Percentiles rank a stretch among this genome's conserved stretches.
phyloP scores from a whole-genome alignment of 148 eudicot genomes.

The Vaccinium macrocarpon region DNA sequence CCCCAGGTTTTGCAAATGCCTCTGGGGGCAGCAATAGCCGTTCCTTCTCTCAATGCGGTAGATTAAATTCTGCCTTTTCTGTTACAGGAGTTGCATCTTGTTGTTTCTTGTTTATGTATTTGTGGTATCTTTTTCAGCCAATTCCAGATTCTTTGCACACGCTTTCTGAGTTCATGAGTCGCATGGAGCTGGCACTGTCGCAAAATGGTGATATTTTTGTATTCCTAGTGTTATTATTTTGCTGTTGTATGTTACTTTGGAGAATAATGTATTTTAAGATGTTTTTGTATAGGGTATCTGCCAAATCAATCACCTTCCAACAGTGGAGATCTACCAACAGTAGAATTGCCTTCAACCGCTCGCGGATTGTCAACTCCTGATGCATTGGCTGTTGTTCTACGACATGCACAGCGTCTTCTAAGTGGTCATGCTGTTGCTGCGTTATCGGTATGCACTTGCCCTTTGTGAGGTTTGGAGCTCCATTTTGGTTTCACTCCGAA shows the following conservation, averaged over 20 bases:
- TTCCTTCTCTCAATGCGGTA: slow-evolving; percentile 74
- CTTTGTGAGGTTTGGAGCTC: background rate
- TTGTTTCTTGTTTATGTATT: background rate
- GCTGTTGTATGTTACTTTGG: background rate
- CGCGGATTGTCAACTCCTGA: slow-evolving; percentile 73
- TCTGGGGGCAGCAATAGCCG: slow-evolving; percentile 56
- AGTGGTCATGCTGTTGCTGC: slow-evolving; percentile 52
- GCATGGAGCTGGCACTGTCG: slow-evolving; percentile 76
- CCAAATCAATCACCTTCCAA: slow-evolving; percentile 41
- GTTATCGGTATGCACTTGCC: slow-evolving; percentile 61
- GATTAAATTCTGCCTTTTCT: background rate
- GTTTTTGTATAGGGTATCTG: slow-evolving; percentile 41
- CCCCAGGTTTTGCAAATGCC: slow-evolving; percentile 54
- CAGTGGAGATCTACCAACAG: slow-evolving; percentile 35
- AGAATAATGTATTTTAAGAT: background rate
- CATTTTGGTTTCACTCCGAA: background rate
- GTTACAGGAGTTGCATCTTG: background rate
- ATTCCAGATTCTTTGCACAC: slow-evolving; percentile 89
- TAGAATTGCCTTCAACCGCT: slow-evolving; percentile 46
- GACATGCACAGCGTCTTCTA: slow-evolving; percentile 71
- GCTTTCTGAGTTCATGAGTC: slow-evolving; percentile 75
- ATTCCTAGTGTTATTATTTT: background rate
- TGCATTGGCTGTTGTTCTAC: slow-evolving; percentile 59
- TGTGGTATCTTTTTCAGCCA: slow-evolving; percentile 48
- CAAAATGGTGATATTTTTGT: slow-evolving; percentile 53